These are phyloP conservation scores for Rhodotorula graminis DNA, from an alignment of 768 basidiomycete species.

Conservation along the genomic window DNA sequence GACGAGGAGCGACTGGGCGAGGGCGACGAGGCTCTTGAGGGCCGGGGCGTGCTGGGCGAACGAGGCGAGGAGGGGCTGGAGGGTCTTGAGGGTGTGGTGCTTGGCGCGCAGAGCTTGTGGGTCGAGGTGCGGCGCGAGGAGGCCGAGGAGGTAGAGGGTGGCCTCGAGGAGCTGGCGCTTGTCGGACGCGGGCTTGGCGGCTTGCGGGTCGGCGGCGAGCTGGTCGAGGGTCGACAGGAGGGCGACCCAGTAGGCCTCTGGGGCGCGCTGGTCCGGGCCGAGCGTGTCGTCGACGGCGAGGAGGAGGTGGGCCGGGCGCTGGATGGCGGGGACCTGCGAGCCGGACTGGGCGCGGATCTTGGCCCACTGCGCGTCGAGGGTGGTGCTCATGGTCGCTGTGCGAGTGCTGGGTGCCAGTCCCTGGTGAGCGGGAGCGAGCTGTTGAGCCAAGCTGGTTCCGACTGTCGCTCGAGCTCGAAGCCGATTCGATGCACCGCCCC, in stretches of 20 bases:
- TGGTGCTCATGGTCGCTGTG: neutral
- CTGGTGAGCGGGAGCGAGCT: no score
- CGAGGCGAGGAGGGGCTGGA: constrained; percentile 71
- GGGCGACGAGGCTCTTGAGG: constrained; percentile 74
- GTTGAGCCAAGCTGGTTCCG: no score
- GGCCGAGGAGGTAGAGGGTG: constrained; percentile 73
- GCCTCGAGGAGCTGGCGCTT: constrained; percentile 78
- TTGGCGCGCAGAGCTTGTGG: constrained; percentile 74
- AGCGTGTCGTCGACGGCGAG: constrained; percentile 35
- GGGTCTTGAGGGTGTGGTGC: constrained; percentile 63
- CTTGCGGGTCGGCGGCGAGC: constrained; percentile 59
- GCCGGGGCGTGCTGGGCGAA: constrained; percentile 46
- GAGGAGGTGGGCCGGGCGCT: constrained; percentile 29
- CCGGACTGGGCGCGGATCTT: constrained; percentile 33
- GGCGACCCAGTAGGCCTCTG: constrained; percentile 89
- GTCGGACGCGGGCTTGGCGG: constrained; percentile 50
- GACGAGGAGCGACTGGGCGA: constrained; percentile 65
- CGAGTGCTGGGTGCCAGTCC: neutral
- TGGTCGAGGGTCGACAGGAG: constrained; percentile 77
- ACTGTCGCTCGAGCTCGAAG: no score
- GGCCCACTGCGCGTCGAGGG: constrained; percentile 12
- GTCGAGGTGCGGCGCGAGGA: constrained; percentile 71
- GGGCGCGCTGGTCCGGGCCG: constrained; percentile 51
- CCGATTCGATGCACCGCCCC: no score
- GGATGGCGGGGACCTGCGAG: constrained; percentile 6